Percentiles rank a stretch among this genome's conserved stretches.
Evolutionary conservation across 2,329 filamentous ascomycete genomes (phyloP).

Genomic region (Rutstroemia sp.): DNA sequence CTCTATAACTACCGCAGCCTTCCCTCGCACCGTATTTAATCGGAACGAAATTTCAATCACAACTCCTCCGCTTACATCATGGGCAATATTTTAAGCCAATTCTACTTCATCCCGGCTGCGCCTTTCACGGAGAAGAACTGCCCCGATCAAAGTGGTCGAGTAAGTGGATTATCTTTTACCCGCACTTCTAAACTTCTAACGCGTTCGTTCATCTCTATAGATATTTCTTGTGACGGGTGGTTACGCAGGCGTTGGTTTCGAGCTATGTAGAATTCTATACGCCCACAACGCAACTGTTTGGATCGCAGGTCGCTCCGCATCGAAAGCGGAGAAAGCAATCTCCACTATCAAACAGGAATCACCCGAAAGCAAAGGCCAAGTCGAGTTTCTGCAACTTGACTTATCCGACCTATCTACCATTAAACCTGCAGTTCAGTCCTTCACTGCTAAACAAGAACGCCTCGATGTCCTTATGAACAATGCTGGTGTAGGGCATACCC

Average conservation of each 20-base stretch:
- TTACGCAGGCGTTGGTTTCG: neutral
- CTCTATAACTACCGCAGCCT: no score
- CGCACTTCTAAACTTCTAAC: neutral
- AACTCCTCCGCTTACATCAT: neutral
- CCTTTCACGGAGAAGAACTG: neutral
- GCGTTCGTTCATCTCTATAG: neutral
- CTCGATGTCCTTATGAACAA: neutral
- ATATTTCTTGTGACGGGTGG: neutral
- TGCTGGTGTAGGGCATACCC: neutral
- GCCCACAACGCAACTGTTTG: neutral
- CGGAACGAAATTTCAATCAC: no score
- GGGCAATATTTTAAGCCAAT: neutral
- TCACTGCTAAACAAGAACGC: neutral
- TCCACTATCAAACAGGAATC: neutral
- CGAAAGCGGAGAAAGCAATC: neutral
- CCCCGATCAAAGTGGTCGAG: neutral
- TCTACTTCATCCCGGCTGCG: neutral
- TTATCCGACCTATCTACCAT: neutral
- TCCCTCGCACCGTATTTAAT: no score
- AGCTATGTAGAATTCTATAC: neutral
- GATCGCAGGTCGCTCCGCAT: neutral
- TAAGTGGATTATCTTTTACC: neutral
- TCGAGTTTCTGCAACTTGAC: neutral
- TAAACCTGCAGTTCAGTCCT: neutral
- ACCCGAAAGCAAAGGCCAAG: neutral